A percentile compares a stretch with the other conserved stretches of the same genome.
phyloP scores from a whole-genome alignment of 2,329 filamentous ascomycete genomes.

The Laburnicola sp. region DNA sequence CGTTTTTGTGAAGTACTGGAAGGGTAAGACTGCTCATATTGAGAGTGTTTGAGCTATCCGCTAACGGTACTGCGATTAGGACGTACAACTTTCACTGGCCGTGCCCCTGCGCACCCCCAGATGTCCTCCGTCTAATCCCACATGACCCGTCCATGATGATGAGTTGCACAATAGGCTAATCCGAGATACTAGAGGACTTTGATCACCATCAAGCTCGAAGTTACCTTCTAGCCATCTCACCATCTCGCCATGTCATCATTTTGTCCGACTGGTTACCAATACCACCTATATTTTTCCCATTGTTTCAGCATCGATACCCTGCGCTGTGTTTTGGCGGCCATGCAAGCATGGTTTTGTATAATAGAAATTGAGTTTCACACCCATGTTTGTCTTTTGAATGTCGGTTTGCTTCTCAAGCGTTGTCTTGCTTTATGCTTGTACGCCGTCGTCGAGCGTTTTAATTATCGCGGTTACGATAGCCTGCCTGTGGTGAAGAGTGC shows the following conservation, averaged over 20 bases:
- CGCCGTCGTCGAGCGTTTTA: background rate
- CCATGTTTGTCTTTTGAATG: background rate
- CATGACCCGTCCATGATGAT: slow-evolving; percentile 6
- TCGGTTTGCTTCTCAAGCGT: background rate
- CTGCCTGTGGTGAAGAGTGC: too few relatives aligned
- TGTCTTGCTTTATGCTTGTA: background rate
- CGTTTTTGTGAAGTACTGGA: slow-evolving; percentile 57
- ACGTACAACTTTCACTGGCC: slow-evolving; percentile 16
- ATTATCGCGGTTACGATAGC: too few relatives aligned
- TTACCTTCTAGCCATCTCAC: slow-evolving; percentile 1
- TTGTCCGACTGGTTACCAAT: background rate
- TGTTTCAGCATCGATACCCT: slow-evolving; percentile 2
- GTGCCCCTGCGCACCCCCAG: slow-evolving; percentile 2
- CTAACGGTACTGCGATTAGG: slow-evolving; percentile 15
- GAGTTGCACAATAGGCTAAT: slow-evolving; percentile 1
- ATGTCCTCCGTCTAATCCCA: slow-evolving; percentile 1
- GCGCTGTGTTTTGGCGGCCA: background rate
- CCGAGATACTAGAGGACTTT: slow-evolving; percentile 4
- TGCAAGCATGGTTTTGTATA: slow-evolving; percentile 4
- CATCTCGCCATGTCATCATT: background rate
- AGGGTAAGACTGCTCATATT: slow-evolving; percentile 33
- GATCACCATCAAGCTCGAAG: slow-evolving; percentile 1
- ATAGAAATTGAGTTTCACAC: background rate
- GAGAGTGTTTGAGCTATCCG: background rate
- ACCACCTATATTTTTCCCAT: background rate